Evolutionary conservation across 176 grass and related monocot genomes (phyloP).

Genomic region (Hsuehochloa calcarea): DNA sequence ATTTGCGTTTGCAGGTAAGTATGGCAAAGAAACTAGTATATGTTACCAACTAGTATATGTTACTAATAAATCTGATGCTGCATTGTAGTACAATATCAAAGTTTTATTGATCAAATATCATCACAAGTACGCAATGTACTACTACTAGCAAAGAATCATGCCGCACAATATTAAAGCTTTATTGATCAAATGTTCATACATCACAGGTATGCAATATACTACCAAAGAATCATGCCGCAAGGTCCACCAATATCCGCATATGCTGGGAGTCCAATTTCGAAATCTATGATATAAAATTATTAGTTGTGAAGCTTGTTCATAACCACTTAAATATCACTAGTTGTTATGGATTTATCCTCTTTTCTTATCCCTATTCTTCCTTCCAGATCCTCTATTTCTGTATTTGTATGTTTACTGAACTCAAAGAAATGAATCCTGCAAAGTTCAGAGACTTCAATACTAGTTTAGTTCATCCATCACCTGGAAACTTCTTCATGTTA

Average conservation of each 20-base stretch:
- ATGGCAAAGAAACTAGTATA: not conserved
- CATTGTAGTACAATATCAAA: not conserved
- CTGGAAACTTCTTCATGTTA: not conserved
- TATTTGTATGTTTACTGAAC: not conserved
- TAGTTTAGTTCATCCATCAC: not conserved
- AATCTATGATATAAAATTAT: not conserved
- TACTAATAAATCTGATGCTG: not conserved
- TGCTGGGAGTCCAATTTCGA: not conserved
- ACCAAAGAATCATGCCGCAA: not conserved
- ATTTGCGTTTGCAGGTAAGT: constrained; percentile 1
- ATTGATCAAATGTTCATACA: no score
- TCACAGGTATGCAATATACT: no score
- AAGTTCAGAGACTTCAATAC: not conserved
- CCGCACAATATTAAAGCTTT: no score
- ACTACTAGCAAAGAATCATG: not conserved
- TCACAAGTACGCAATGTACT: not conserved
- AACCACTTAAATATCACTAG: not conserved
- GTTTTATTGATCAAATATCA: not conserved
- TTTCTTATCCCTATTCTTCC: not conserved
- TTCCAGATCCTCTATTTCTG: not conserved
- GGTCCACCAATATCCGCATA: not conserved
- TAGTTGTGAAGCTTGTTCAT: not conserved
- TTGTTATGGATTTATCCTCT: not conserved
- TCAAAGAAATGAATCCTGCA: constrained; percentile 7
- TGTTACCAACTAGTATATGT: not conserved